These are phyloP conservation scores for Eragrostis curvula DNA, from an alignment of 176 grass and related monocot genomes.

Conservation along the genomic window DNA sequence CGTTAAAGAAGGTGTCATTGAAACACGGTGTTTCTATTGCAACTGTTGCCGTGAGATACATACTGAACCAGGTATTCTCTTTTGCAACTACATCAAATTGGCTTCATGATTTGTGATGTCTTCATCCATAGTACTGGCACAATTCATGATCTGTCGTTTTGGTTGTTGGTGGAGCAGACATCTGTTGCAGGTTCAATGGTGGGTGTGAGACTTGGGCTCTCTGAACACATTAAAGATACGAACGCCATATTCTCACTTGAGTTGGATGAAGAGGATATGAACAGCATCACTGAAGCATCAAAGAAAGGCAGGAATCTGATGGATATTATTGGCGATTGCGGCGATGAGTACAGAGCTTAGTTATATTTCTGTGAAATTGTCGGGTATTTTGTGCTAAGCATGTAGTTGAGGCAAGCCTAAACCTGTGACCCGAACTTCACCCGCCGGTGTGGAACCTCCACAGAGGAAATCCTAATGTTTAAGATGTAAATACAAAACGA, in stretches of 20 bases:
- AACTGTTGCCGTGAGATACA: slow-evolving; percentile 86
- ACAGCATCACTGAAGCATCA: slow-evolving; percentile 66
- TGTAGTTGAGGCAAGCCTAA: not conserved
- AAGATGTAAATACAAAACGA: not conserved
- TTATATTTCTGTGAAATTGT: not conserved
- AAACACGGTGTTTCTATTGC: slow-evolving; percentile 83
- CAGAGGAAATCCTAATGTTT: not conserved
- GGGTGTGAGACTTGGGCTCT: slow-evolving; percentile 82
- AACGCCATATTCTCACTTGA: slow-evolving; percentile 71
- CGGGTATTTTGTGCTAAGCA: not conserved
- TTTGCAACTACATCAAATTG: not conserved
- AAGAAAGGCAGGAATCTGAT: slow-evolving; percentile 72
- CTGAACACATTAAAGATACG: slow-evolving; percentile 85
- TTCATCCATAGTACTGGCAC: not conserved
- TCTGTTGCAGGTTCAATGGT: slow-evolving; percentile 93
- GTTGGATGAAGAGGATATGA: slow-evolving; percentile 89
- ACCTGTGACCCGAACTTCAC: too few species aligned
- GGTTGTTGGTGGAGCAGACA: slow-evolving; percentile 40
- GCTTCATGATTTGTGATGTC: not conserved
- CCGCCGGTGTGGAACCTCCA: too few species aligned
- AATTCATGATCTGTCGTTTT: slow-evolving; percentile 8
- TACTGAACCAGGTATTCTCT: slow-evolving; percentile 78
- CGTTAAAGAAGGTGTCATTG: slow-evolving; percentile 83
- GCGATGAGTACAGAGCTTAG: slow-evolving; percentile 84
- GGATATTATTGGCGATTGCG: slow-evolving; percentile 83